phyloP scores from a whole-genome alignment of 768 basidiomycete genomes.

The Rickenella mellea region DNA sequence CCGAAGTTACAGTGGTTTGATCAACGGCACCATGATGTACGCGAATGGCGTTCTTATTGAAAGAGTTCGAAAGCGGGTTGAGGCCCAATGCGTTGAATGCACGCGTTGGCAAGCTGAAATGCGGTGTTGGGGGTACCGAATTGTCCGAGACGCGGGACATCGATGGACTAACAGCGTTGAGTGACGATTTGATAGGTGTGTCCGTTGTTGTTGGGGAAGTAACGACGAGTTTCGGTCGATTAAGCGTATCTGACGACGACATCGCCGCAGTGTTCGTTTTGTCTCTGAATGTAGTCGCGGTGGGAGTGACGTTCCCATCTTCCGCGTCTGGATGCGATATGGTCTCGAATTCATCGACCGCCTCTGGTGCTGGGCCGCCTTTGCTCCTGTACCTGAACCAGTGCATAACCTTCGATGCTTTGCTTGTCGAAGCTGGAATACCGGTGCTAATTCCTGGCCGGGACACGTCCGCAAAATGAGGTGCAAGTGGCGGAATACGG shows the following conservation, averaged over 20 bases:
- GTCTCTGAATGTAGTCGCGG: background rate
- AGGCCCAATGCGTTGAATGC: background rate
- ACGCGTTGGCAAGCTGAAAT: background rate
- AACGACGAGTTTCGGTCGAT: background rate
- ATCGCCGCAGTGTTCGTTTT: slow-evolving; percentile 5
- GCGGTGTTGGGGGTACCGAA: background rate
- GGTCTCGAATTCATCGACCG: slow-evolving; percentile 15
- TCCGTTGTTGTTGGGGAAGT: background rate
- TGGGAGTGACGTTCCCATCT: background rate
- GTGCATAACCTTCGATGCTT: slow-evolving; percentile 94
- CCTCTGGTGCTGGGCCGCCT: slow-evolving; percentile 18
- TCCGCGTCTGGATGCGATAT: slow-evolving; percentile 11
- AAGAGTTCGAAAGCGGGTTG: background rate
- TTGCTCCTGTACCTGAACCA: slow-evolving; percentile 87
- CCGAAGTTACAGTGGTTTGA: slow-evolving; percentile 77
- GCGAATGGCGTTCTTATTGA: slow-evolving; percentile 32
- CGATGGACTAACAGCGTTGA: no score
- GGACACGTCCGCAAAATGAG: slow-evolving; percentile 19
- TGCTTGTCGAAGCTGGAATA: slow-evolving; percentile 68
- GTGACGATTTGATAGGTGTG: background rate
- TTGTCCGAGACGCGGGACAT: no score
- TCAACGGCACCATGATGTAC: slow-evolving; percentile 92
- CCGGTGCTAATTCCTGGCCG: slow-evolving; percentile 18
- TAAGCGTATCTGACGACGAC: slow-evolving; percentile 4
- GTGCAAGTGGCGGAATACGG: slow-evolving; percentile 8